phyloP scores from a whole-genome alignment of 1,139 yeast species.

The Hyphopichia buzzinii region DNA sequence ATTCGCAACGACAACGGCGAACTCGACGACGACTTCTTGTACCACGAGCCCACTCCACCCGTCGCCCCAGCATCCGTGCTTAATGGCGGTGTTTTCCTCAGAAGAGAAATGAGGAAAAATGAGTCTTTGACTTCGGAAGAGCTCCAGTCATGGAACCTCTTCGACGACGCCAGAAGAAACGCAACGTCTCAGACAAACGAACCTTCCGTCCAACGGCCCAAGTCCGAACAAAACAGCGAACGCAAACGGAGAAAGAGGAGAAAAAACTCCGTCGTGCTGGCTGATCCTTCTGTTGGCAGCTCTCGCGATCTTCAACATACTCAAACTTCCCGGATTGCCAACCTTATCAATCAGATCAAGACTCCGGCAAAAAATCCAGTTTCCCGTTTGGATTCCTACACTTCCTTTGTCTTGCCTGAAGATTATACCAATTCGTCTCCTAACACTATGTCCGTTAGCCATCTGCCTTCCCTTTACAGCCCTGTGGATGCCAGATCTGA shows the following conservation, averaged over 20 bases:
- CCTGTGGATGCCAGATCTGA: constrained; percentile 11
- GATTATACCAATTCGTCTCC: constrained; percentile 6
- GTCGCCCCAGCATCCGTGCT: constrained; percentile 17
- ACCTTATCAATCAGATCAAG: constrained; percentile 27
- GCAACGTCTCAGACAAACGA: background rate
- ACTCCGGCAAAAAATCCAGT: constrained; percentile 8
- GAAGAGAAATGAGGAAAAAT: constrained; percentile 34
- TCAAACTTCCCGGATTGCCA: constrained; percentile 18
- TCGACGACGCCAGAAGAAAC: constrained; percentile 28
- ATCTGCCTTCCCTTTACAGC: constrained; percentile 5
- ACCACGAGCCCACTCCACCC: constrained; percentile 8
- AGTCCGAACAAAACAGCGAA: no score
- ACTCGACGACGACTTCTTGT: constrained; percentile 35
- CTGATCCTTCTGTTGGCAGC: constrained; percentile 1
- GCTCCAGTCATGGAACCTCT: constrained; percentile 37
- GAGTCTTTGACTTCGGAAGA: constrained; percentile 37
- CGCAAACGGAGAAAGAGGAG: constrained; percentile 26
- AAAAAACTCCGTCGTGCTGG: constrained; percentile 3
- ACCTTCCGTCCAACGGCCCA: background rate
- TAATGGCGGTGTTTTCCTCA: constrained; percentile 41
- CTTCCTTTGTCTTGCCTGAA: constrained; percentile 1
- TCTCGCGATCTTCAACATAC: background rate
- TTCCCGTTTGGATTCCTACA: constrained; percentile 4
- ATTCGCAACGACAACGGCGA: constrained; percentile 34
- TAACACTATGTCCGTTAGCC: constrained; percentile 4